phyloP scores from a whole-genome alignment of 208 protist species.

The Leishmania major region DNA sequence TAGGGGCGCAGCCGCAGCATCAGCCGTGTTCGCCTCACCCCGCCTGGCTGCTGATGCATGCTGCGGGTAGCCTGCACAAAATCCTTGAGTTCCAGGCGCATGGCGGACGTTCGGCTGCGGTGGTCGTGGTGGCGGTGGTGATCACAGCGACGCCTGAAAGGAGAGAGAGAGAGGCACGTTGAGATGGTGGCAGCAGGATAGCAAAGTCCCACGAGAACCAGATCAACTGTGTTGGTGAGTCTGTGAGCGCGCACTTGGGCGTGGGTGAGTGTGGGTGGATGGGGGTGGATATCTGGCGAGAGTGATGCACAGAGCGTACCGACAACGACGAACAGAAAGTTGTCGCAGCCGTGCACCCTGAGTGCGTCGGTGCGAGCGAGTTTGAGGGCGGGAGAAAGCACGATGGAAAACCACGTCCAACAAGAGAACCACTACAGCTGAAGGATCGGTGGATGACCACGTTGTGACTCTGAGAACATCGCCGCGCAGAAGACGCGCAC shows the following conservation, averaged over 20 bases:
- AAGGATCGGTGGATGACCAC: not conserved
- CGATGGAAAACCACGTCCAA: not conserved
- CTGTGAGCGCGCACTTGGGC: not conserved
- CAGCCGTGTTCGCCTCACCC: slow-evolving; percentile 65
- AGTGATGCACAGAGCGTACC: no score
- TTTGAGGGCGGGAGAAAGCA: not conserved
- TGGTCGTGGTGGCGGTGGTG: not conserved
- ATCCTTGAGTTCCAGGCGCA: slow-evolving; percentile 65
- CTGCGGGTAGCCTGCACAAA: slow-evolving; percentile 56
- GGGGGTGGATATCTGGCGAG: not conserved
- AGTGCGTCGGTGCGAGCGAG: not conserved
- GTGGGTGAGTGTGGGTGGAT: slow-evolving; percentile 1
- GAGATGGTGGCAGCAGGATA: no score
- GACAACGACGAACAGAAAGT: no score
- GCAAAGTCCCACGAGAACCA: no score
- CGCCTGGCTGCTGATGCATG: slow-evolving; percentile 60
- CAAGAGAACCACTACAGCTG: not conserved
- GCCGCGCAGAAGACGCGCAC: not conserved
- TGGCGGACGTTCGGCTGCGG: slow-evolving; percentile 1
- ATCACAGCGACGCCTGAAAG: not conserved
- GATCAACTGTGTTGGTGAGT: not conserved
- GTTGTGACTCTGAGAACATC: not conserved
- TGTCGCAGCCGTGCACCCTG: not conserved
- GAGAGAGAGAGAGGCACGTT: not conserved
- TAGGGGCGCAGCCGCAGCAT: slow-evolving; percentile 67